Evolutionary conservation across 495 filamentous ascomycete genomes (phyloP).

Genomic region (Mycothermus thermophilus): DNA sequence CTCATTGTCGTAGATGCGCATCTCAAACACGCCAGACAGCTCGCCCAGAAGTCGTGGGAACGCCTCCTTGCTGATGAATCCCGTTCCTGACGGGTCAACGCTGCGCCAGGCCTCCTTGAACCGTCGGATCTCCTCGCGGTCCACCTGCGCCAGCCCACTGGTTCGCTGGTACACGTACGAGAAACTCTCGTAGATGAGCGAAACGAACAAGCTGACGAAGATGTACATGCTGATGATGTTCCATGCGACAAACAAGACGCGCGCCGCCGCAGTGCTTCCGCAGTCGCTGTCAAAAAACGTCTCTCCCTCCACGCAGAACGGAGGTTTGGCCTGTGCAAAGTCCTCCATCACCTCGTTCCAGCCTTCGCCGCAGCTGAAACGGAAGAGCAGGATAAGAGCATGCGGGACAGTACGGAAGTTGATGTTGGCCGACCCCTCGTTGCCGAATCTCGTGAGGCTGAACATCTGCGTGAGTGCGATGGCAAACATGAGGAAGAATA

Average conservation of each 20-base stretch:
- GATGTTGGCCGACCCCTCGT: slow-evolving; percentile 59
- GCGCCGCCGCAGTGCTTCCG: slow-evolving; percentile 76
- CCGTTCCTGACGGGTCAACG: slow-evolving; percentile 79
- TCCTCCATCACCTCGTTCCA: slow-evolving; percentile 98
- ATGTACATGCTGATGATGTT: slow-evolving; percentile 99
- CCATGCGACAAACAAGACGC: slow-evolving; percentile 84
- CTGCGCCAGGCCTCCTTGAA: slow-evolving; percentile 99
- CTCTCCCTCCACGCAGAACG: slow-evolving; percentile 53
- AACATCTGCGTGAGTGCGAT: slow-evolving; percentile 96
- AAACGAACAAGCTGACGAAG: slow-evolving; percentile 96
- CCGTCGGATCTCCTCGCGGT: slow-evolving; percentile 79
- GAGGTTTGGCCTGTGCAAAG: slow-evolving; percentile 62
- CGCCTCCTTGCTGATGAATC: slow-evolving; percentile 80
- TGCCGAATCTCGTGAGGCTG: slow-evolving; percentile 79
- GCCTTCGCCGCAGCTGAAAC: slow-evolving; percentile 81
- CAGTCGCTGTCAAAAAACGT: slow-evolving; percentile 82
- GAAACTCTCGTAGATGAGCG: slow-evolving; percentile 98
- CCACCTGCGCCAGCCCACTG: slow-evolving; percentile 69
- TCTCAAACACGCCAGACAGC: slow-evolving; percentile 86
- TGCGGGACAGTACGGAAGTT: slow-evolving; percentile 92
- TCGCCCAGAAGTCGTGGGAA: slow-evolving; percentile 85
- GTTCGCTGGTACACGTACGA: slow-evolving; percentile 97
- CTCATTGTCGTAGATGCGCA: slow-evolving; percentile 90
- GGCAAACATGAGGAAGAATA: slow-evolving; percentile 89
- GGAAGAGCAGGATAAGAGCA: slow-evolving; percentile 84